Evolutionary conservation across 176 grass and related monocot species (phyloP).

Genomic region (Bonia amplexicaulis): DNA sequence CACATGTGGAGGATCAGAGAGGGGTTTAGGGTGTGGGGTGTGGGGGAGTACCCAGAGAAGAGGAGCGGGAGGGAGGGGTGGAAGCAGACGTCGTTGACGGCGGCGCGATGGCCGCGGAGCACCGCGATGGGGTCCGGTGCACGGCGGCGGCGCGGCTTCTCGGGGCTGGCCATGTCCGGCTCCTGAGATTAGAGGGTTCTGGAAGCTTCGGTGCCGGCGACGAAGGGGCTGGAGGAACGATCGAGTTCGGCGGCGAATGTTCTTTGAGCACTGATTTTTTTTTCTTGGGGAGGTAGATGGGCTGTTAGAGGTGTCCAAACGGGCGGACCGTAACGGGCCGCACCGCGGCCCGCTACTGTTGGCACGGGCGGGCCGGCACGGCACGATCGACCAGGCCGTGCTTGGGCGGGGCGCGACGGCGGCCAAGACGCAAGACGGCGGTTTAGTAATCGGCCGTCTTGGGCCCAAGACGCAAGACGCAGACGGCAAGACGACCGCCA

Average conservation of each 20-base stretch:
- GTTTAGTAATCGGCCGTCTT: no score
- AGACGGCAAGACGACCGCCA: no score
- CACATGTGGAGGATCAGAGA: neutral
- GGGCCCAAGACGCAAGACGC: no score
- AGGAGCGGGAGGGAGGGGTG: conserved; percentile 61
- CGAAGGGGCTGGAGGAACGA: no score
- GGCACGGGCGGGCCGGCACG: no score
- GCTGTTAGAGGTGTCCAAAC: no score
- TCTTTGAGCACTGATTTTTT: neutral
- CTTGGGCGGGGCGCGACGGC: no score
- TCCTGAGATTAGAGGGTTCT: neutral
- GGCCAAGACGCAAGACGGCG: no score
- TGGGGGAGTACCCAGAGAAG: conserved; percentile 66
- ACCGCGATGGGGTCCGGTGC: conserved; percentile 75
- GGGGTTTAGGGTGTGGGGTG: neutral
- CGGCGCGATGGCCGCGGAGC: conserved; percentile 67
- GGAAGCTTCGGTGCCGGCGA: neutral
- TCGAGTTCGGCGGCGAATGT: neutral
- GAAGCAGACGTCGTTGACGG: conserved; percentile 82
- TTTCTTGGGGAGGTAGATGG: no score
- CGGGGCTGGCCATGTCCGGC: conserved; percentile 2
- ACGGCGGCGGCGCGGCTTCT: conserved; percentile 36
- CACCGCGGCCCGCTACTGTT: no score
- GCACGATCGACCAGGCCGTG: no score
- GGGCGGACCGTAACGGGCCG: no score